phyloP scores from a whole-genome alignment of 108 stramenopile genomes.

The Cyclotella distinguenda region DNA sequence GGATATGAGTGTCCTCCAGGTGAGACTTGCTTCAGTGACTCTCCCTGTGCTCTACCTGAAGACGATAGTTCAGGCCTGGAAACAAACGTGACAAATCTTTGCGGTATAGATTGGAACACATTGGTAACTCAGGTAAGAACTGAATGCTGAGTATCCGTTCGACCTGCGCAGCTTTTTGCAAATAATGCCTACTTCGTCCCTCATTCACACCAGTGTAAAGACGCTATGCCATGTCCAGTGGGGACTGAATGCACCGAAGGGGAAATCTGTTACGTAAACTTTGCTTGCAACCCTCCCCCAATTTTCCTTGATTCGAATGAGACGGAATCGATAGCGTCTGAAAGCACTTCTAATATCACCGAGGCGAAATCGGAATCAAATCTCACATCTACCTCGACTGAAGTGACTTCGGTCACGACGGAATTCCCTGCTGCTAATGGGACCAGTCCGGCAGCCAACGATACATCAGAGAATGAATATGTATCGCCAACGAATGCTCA shows the following conservation, averaged over 20 bases:
- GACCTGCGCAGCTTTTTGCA: too few relatives aligned
- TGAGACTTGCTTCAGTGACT: slow-evolving; percentile 23
- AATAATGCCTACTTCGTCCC: too few relatives aligned
- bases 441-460: not conserved
- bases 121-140: too few relatives aligned
- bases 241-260: slow-evolving; percentile 17
- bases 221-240: slow-evolving; percentile 11
- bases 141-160: slow-evolving; percentile 1
- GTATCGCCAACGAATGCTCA: not conserved
- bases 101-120: slow-evolving; percentile 19
- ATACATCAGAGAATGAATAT: not conserved
- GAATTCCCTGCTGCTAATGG: slow-evolving; percentile 7
- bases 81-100: slow-evolving; percentile 9
- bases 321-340: not conserved
- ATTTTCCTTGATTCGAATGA: not conserved
- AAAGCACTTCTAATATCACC: not conserved
- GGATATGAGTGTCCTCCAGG: slow-evolving; percentile 29
- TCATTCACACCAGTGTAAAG: not conserved
- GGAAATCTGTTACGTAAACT: slow-evolving; percentile 33
- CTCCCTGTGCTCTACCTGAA: slow-evolving; percentile 12
- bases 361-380: not conserved
- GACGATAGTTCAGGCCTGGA: not conserved
- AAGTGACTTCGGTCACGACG: too few relatives aligned
- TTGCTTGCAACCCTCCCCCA: slow-evolving; percentile 24
- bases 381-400: not conserved